Conservation (phyloP, 768 basidiomycete genomes). For the Phlebiopsis flavidoalba region DNA sequence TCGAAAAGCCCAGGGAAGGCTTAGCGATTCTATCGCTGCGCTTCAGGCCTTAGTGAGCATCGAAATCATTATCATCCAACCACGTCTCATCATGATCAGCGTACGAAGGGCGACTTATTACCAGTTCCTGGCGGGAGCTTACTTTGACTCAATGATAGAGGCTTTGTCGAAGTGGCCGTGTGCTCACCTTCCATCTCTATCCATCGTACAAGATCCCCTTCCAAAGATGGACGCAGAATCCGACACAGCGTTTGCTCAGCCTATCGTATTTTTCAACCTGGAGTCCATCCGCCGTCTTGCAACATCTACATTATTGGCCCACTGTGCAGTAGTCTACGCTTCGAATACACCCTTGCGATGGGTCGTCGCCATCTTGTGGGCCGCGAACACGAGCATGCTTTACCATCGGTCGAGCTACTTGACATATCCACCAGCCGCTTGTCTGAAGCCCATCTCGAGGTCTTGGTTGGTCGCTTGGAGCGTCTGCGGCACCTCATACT, state of each 20-base stretch:
- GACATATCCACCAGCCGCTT: constrained; percentile 75
- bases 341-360: constrained; percentile 68
- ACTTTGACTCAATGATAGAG: constrained; percentile 71
- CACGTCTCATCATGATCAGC: constrained; percentile 26
- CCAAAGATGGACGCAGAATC: constrained; percentile 30
- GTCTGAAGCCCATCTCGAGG: constrained; percentile 47
- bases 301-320: constrained; percentile 28
- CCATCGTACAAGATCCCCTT: constrained; percentile 64
- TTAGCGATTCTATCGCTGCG: constrained; percentile 56
- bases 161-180: constrained; percentile 62
- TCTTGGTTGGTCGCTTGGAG: constrained; percentile 45
- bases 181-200: constrained; percentile 38
- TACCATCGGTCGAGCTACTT: constrained; percentile 51
- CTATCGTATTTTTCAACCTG: constrained; percentile 79
- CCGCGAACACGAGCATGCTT: constrained; percentile 20
- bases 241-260: constrained; percentile 63
- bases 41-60: constrained; percentile 79
- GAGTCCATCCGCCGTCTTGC: constrained; percentile 47
- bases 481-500: constrained; percentile 61
- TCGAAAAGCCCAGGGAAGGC: constrained; percentile 39
- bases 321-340: constrained; percentile 44
- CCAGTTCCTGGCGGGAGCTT: constrained; percentile 82
- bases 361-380: constrained; percentile 33
- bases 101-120: constrained; percentile 74
- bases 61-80: neutral